Evolutionary conservation across 306 rosid species (phyloP), one percentile per base, ranked within the genome.

Genomic region (Pachyrhizus erosus): DNA sequence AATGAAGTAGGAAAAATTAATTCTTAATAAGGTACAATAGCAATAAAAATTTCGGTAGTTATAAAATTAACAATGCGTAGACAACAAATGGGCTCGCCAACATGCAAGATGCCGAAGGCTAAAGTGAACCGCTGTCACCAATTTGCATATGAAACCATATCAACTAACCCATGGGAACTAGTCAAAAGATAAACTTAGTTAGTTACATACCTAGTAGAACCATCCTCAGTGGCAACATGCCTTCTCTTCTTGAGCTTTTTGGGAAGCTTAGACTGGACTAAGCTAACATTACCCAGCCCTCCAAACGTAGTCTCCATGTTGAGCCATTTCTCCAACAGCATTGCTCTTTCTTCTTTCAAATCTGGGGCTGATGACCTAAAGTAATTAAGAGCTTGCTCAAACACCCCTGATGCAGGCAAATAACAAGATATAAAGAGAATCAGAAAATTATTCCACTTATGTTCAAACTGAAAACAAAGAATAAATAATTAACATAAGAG

Each of bases 221-320:
- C 99, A 24, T 93, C 98, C 79, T 93, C 99, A 1, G 87, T 81
- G 17, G 43, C 65, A 42, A 93, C 87, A 7, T 87, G 91, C 78
- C 92, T 90, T 87, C 93, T 92, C 94, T 91, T 93, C 86, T 96
- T 96, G 64, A 96, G 94, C 82, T 91, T 96, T 90, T 93, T 96
- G 18, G 99, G 99, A 66, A 92, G 86, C 88, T 93, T 96, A 45
- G 98, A 51, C 87, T 88, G 93, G 73, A 96, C 98, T 78, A 92
- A 69, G 85, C 91, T 84, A 49, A 88, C 89, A 85, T 96, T 96
- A 42, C 98, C 99, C 39, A 91, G 65, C 64, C 91, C 94, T 13
- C 96, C 97, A 74, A 89, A 91, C 46, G 84, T 70, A 12, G 88
- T 79, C 84, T 93, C 97, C 94, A 92, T 80, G 66, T 91, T 93